A percentile compares a stretch with the other conserved stretches of the same genome.
phyloP scores from a whole-genome alignment of 1,284 basidiomycete species.

The Cerrena zonata region DNA sequence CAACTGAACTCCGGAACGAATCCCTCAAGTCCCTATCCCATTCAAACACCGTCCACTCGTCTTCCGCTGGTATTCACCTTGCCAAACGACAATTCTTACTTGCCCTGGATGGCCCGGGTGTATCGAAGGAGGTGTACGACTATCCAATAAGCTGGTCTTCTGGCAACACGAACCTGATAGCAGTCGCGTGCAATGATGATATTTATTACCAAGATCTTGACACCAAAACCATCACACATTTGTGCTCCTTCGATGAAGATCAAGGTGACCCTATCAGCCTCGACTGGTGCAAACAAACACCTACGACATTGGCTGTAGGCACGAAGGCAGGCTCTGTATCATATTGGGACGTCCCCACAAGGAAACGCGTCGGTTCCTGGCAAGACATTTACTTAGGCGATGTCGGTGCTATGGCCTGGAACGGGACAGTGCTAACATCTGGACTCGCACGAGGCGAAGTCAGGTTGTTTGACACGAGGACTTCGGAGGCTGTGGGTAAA shows the following conservation, averaged over 20 bases:
- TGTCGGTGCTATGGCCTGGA: slow-evolving; percentile 41
- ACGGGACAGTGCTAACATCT: slow-evolving; percentile 33
- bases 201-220: slow-evolving; percentile 46
- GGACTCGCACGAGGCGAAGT: slow-evolving; percentile 36
- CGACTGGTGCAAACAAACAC: slow-evolving; percentile 32
- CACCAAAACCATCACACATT: slow-evolving; percentile 38
- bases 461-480: slow-evolving; percentile 34
- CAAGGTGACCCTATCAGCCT: slow-evolving; percentile 26
- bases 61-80: slow-evolving; percentile 39
- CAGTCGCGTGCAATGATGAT: slow-evolving; percentile 41
- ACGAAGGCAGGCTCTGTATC: slow-evolving; percentile 35
- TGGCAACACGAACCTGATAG: slow-evolving; percentile 34
- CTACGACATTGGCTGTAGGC: slow-evolving; percentile 34
- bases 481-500: slow-evolving; percentile 23
- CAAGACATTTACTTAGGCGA: slow-evolving; percentile 27
- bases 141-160: slow-evolving; percentile 44
- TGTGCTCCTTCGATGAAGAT: slow-evolving; percentile 30
- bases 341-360: slow-evolving; percentile 35
- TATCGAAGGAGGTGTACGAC: slow-evolving; percentile 40
- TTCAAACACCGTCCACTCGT: slow-evolving; percentile 27
- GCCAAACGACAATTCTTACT: slow-evolving; percentile 42
- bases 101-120: slow-evolving; percentile 45
- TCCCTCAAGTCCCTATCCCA: slow-evolving; percentile 34
- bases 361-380: slow-evolving; percentile 30
- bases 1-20: slow-evolving; percentile 33